A percentile compares a stretch with the other conserved stretches of the same genome.
Conservation (phyloP, 148 eudicot species). For the Vaccinium myrtillus region DNA sequence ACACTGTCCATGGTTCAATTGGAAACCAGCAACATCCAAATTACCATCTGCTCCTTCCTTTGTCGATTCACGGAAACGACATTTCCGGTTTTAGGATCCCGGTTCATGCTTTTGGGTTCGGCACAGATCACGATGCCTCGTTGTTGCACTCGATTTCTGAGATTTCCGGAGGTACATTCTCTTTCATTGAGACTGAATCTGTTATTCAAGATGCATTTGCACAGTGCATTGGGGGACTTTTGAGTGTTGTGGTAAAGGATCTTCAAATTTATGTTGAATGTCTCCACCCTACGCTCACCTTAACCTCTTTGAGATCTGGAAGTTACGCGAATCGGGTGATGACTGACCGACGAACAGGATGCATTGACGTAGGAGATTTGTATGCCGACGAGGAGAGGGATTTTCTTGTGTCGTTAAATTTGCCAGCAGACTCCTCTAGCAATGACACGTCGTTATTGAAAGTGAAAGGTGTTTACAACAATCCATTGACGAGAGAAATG, state of each 20-base stretch:
- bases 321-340: slow-evolving; percentile 41
- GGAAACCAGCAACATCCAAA: slow-evolving; percentile 35
- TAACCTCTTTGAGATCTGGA: slow-evolving; percentile 61
- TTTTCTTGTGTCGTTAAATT: slow-evolving; percentile 58
- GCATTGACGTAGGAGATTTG: slow-evolving; percentile 62
- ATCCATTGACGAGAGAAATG: slow-evolving; percentile 51
- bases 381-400: slow-evolving; percentile 90
- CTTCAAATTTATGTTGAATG: slow-evolving; percentile 55
- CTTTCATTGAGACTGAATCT: slow-evolving; percentile 79
- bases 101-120: slow-evolving; percentile 84
- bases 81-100: slow-evolving; percentile 56
- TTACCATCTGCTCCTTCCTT: slow-evolving; percentile 57
- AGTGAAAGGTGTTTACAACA: slow-evolving; percentile 50
- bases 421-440: slow-evolving; percentile 40
- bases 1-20: slow-evolving; percentile 41
- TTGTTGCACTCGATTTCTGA: slow-evolving; percentile 78
- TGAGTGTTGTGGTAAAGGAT: slow-evolving; percentile 82
- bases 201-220: slow-evolving; percentile 89
- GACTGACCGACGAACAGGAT: slow-evolving; percentile 40
- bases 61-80: slow-evolving; percentile 38
- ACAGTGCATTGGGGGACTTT: slow-evolving; percentile 87
- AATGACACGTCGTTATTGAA: slow-evolving; percentile 48
- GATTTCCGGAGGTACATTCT: slow-evolving; percentile 83
- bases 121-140: slow-evolving; percentile 77
- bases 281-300: slow-evolving; percentile 35